Percentiles rank a stretch among this genome's conserved stretches.
These are phyloP conservation scores for Daedaleopsis nitida DNA, from an alignment of 768 basidiomycete species.

Conservation along the genomic window DNA sequence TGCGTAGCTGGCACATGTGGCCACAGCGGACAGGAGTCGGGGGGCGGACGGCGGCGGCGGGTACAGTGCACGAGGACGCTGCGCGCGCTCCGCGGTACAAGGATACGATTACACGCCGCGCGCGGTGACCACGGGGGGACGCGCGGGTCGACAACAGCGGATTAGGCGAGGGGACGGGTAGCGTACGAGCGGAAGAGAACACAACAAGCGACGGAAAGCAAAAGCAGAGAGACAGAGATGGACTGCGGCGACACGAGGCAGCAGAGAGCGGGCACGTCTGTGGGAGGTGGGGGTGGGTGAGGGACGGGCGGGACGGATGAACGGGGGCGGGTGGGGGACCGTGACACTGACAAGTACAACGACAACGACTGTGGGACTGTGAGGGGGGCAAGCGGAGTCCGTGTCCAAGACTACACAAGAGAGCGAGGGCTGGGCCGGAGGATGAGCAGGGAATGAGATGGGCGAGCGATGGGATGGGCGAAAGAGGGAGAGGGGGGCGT, in stretches of 20 bases:
- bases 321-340: background rate
- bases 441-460: background rate
- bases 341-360: background rate
- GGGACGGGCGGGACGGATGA: background rate
- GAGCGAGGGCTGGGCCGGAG: background rate
- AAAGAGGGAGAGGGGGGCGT: background rate
- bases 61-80: background rate
- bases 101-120: constrained; percentile 19
- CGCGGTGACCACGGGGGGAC: background rate
- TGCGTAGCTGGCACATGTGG: too few species aligned
- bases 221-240: constrained; percentile 6
- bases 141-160: constrained; percentile 6
- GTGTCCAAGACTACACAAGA: background rate
- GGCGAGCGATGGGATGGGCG: background rate
- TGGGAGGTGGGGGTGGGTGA: background rate
- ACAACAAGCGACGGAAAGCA: constrained; percentile 25
- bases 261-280: background rate
- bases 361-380: background rate
- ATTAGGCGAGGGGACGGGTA: constrained; percentile 11
- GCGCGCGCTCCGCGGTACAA: constrained; percentile 5
- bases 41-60: too few species aligned
- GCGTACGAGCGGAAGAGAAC: constrained; percentile 12
- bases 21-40: too few species aligned
- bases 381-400: background rate
- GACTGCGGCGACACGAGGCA: background rate